These are phyloP conservation scores for Nannizzia gypsea DNA, from an alignment of 2,329 filamentous ascomycete species.

Conservation along the genomic window DNA sequence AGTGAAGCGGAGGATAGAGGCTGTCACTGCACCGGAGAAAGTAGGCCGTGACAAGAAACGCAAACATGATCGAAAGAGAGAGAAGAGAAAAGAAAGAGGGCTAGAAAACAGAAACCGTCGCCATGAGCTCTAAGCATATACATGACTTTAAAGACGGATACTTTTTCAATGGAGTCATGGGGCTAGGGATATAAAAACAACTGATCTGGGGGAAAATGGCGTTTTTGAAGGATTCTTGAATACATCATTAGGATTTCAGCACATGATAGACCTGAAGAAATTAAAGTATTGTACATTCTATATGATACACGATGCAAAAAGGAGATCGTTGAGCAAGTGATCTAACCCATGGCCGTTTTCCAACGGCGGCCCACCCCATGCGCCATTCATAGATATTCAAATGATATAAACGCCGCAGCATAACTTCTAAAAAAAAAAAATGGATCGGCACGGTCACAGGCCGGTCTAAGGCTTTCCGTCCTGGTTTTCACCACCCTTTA, in stretches of 20 bases:
- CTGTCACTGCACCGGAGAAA: constrained; percentile 68
- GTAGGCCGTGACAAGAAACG: constrained; percentile 67
- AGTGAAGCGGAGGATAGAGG: constrained; percentile 80
- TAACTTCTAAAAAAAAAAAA: not conserved
- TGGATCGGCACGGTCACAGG: not conserved
- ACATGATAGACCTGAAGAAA: not conserved
- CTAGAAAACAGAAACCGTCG: constrained; percentile 59
- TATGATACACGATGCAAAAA: not conserved
- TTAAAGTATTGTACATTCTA: not conserved
- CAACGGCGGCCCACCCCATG: not conserved
- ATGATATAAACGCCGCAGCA: not conserved
- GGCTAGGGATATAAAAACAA: not conserved
- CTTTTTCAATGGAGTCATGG: not conserved
- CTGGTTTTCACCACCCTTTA: not conserved
- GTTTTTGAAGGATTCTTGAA: not conserved
- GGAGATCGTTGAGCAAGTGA: not conserved
- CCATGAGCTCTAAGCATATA: constrained; percentile 50
- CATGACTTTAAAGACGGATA: constrained; percentile 2
- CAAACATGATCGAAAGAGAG: constrained; percentile 74
- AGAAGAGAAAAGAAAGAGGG: constrained; percentile 66
- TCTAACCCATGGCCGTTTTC: not conserved
- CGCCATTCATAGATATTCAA: not conserved
- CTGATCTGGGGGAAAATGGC: not conserved
- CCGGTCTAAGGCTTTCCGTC: not conserved
- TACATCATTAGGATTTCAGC: not conserved